Base-by-base conservation (phyloP, 208 protist genomes). In the Trypanosoma vivax region DNA sequence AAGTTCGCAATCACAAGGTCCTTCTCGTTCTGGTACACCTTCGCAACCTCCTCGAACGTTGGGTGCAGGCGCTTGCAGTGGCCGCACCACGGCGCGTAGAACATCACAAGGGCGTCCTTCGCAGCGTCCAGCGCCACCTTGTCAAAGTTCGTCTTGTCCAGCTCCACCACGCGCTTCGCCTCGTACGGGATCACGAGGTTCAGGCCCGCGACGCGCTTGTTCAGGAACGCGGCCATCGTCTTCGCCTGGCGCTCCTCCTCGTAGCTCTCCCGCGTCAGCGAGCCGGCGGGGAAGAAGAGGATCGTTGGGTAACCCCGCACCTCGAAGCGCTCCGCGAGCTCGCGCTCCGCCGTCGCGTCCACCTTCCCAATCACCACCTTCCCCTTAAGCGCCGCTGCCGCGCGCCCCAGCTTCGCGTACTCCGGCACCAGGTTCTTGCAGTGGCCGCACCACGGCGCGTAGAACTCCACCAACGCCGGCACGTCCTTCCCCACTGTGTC, bases 21-120 rank as follows among this genome's bases (percentile, higher is more conserved):
- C 37, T 83, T 58, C n/a, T 92, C 80, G 21, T 66, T 58, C 25
- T 61, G 49, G 48, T 62, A 84, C 14, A 75, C 50, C 28, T 59
- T 65, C 1, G 77, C 78, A 5, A 92, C 51, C 24, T 61, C 19
- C 23, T 74, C 79, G 56, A 74, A 80, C 10, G 70, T 54, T 3
- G 66, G 73, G 42, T 76, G 77, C 9, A 97, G 56, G 35, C 55
- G 50, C 72, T 96, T 93, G 78, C 94, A 98, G 67, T 96, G 85
- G 10, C 75, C 69, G 34, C 79, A 92, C 80, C 82, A 83, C 29
- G 78, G 72, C 0, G 76, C 73, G 65, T 88, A 94, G 48, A 91
- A 89, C 47, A 89, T 58, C 5, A 94, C 64, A 21, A 90, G 42
- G 23, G 60, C 79, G 49, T 83, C 50, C 51, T 83, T 85, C 3